A percentile compares a stretch with the other conserved stretches of the same genome.
These are phyloP conservation scores for Colletotrichum sp. DNA, from an alignment of 2,329 filamentous ascomycete genomes.

Conservation along the genomic window DNA sequence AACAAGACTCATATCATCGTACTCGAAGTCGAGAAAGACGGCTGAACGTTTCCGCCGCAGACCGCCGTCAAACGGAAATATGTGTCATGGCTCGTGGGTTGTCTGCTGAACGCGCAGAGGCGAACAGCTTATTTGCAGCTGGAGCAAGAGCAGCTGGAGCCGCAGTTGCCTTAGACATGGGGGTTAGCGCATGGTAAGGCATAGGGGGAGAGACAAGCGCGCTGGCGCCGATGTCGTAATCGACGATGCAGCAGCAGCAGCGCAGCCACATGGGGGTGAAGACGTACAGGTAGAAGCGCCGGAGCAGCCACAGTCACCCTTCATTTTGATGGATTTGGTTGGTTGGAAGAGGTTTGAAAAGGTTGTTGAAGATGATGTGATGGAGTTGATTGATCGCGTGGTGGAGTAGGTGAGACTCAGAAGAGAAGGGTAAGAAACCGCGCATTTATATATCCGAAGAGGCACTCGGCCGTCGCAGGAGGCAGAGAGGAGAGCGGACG, in stretches of 20 bases:
- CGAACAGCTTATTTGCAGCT: not conserved
- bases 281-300: constrained; percentile 23
- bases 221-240: not conserved
- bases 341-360: not conserved
- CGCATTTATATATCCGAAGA: constrained; percentile 17
- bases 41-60: not conserved
- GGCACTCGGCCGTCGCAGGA: not conserved
- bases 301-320: constrained; percentile 27
- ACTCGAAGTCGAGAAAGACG: not conserved
- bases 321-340: constrained; percentile 24
- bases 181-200: not conserved
- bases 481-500: not conserved
- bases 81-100: not conserved
- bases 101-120: not conserved
- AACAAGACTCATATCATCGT: not conserved
- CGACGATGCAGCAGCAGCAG: not conserved
- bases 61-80: not conserved
- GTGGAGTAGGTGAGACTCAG: not conserved
- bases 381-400: constrained; percentile 2
- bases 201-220: not conserved
- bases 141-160: constrained; percentile 23
- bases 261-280: not conserved
- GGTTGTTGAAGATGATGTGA: constrained; percentile 6
- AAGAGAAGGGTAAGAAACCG: not conserved
- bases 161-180: constrained; percentile 22